Evolutionary conservation across 2,329 filamentous ascomycete species (phyloP).

Genomic region (Xylaria sp.): DNA sequence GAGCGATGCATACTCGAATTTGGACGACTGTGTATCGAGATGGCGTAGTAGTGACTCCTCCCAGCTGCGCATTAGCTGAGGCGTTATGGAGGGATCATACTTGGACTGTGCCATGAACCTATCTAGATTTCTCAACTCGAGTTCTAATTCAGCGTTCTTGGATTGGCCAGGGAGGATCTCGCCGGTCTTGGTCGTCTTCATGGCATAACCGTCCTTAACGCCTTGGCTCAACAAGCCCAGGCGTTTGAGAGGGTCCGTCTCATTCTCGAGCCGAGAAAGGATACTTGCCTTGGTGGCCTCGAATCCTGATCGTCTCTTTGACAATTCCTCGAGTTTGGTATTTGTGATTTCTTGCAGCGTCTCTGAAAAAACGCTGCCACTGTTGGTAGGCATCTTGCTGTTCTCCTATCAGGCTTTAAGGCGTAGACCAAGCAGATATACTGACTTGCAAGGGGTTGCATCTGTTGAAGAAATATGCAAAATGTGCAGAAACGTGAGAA

Average conservation of each 20-base stretch:
- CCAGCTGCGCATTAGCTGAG: conserved; percentile 42
- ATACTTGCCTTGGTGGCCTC: conserved; percentile 44
- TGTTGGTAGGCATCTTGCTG: conserved; percentile 29
- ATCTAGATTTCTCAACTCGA: conserved; percentile 47
- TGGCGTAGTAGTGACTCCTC: conserved; percentile 46
- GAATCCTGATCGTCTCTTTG: conserved; percentile 47
- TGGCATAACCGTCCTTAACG: conserved; percentile 45
- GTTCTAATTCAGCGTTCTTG: conserved; percentile 38
- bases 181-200: conserved; percentile 40
- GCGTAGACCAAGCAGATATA: neutral
- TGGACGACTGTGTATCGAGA: conserved; percentile 49
- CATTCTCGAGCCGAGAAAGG: conserved; percentile 37
- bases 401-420: too few species aligned
- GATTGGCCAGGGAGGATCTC: conserved; percentile 34
- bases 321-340: conserved; percentile 51
- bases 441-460: neutral
- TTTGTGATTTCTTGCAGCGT: conserved; percentile 52
- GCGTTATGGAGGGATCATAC: conserved; percentile 49
- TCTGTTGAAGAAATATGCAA: neutral
- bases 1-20: conserved; percentile 51
- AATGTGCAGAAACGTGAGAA: neutral
- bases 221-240: conserved; percentile 43
- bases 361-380: conserved; percentile 48
- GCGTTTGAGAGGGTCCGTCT: conserved; percentile 39
- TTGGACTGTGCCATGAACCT: conserved; percentile 48